Evolutionary conservation across 257 asterid species (phyloP), one percentile per base, ranked within the genome.

Genomic region (Jasminum sambac): DNA sequence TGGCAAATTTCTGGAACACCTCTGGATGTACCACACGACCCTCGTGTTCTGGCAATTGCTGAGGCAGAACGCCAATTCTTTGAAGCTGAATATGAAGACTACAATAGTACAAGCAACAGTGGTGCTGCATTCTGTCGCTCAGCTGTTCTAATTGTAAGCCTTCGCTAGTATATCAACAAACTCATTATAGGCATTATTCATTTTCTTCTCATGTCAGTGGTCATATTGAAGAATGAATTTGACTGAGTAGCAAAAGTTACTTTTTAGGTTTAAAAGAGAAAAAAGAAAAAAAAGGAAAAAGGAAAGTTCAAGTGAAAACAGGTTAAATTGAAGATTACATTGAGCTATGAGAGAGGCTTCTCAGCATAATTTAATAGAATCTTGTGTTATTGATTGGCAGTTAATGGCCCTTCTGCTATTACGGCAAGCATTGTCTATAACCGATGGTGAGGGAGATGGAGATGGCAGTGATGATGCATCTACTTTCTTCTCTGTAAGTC

Each of bases 91-190:
- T 91, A 89, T 75, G 99, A 91, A 60, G 95, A 91, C 71, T 88
- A 88, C 73, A 84, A 85, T 72, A 85, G 88, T 50, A 64, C 90
- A 62, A 88, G 84, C 83, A 90, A 89, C 69, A 81, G 87, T 19
- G 98, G 96, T 59, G 87, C 98, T 48, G 96, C 98, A 62, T 95
- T 95, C 78, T 95, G 96, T 79, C 99, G 99, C 72, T 91, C 97
- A 9, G 96, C 93, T 83, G 99, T 95, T 81, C 84, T 95, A 74
- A 89, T 95, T 42, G 99, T 95, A 84, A 82, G 98, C 17, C 65
- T 64, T 61, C 25, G 8, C 42, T 42, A 13, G 24, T 19, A 61
- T 46, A 23, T 38, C n/a, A 25, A 11, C 25, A 37, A 24, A 39
- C 16, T n/a, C 30, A 58, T 69, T 8, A 17, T 30, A 14, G 36